Base-by-base conservation (phyloP, 2,329 filamentous ascomycete species). In the Talaromyces sp. region DNA sequence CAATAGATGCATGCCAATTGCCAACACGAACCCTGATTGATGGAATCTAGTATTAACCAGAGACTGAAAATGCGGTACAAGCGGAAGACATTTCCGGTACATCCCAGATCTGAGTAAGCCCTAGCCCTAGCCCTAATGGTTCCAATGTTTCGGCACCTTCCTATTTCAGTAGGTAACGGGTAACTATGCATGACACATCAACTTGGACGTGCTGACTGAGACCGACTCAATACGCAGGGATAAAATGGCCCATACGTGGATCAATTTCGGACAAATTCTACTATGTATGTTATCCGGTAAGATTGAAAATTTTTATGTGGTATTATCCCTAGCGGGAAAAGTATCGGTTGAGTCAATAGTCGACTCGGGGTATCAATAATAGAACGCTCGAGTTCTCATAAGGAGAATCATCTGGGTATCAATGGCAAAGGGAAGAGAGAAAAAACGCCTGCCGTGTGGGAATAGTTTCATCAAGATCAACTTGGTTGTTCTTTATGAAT, bases 391-490 rank as follows among this genome's bases (percentile, higher is more conserved):
- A n/a, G 53, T 36, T 17, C n/a, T 56, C 49, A 31, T 4, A 56
- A 36, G n/a, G 53, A 6, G 22, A 31, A 27, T 61, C 59, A 34
- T 51, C 49, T 7, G 59, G 59, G 59, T 61, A 61, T 61, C 59
- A 61, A 51, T 51, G 31, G 45, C 17, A 29, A 53, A 47, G n/a
- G 29, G 40, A 51, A 34, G n/a, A 38, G 40, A 51, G 25, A 13
- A 53, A 25, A 5, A 53, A 61, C 59, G 59, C 59, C 59, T 27
- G 59, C 45, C 31, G 34, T 61, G 29, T 61, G 59, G 59, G 45
- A 61, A 61, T 61, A 40, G 5, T 36, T 49, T 25, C 43, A 51
- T 51, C 59, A 51, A 61, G 59, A 61, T 25, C 31, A 61, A 61
- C 19, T 61, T 19, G 3, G 53, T 56, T 56, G 53, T 56, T 31